phyloP scores from a whole-genome alignment of 2,329 filamentous ascomycete species.

The Plenodomus biglobosus region DNA sequence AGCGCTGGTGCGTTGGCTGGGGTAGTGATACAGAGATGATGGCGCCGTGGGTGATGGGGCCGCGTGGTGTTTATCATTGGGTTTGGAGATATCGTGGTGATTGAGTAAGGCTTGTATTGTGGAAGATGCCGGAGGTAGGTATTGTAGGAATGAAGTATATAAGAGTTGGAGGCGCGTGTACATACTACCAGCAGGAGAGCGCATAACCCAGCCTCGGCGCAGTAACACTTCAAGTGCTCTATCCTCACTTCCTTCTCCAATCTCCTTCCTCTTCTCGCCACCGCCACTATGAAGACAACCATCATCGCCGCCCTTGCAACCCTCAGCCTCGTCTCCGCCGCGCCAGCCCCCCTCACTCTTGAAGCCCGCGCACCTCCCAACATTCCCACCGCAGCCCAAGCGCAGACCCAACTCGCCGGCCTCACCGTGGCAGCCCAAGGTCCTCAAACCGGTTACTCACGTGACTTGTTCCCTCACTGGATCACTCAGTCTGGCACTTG shows the following conservation, averaged over 20 bases:
- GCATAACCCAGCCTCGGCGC: no score
- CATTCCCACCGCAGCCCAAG: conserved; percentile 62
- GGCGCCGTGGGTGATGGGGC: conserved; percentile 5
- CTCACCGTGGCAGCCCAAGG: conserved; percentile 61
- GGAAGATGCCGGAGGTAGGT: conserved; percentile 2
- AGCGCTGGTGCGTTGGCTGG: conserved; percentile 18
- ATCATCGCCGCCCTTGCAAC: conserved; percentile 29
- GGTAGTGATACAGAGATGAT: conserved; percentile 12
- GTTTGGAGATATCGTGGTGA: conserved; percentile 8
- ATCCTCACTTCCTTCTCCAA: background rate
- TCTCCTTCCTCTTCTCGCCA: background rate
- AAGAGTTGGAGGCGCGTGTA: conserved; percentile 17
- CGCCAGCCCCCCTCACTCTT: conserved; percentile 32
- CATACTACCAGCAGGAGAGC: background rate
- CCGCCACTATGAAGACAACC: conserved; percentile 35
- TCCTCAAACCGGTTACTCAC: conserved; percentile 61
- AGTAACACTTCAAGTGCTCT: background rate
- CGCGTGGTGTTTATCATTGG: conserved; percentile 38
- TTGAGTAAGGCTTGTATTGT: background rate
- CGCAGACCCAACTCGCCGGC: conserved; percentile 59
- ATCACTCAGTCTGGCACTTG: conserved; percentile 61
- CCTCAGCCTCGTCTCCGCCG: conserved; percentile 28
- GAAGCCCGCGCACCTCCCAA: conserved; percentile 55
- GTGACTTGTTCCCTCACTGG: conserved; percentile 73
- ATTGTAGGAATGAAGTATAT: conserved; percentile 8